These are phyloP conservation scores for Fusarium virguliforme DNA, from an alignment of 2,329 filamentous ascomycete species.

Conservation along the genomic window DNA sequence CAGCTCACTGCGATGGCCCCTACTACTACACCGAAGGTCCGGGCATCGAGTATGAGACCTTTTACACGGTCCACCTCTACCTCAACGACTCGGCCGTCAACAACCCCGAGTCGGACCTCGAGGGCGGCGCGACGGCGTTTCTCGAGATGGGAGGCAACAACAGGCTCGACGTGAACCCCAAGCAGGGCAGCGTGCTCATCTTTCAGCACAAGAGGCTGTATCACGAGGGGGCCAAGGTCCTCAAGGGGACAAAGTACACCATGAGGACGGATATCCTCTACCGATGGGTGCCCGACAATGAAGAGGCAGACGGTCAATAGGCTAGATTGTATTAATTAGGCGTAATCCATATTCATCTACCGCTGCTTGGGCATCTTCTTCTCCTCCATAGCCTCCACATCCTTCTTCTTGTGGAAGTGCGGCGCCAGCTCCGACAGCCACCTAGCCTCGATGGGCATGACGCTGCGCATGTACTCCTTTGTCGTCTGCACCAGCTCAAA, in stretches of 20 bases:
- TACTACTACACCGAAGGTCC: conserved; percentile 70
- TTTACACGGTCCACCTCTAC: conserved; percentile 71
- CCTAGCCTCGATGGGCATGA: conserved; percentile 85
- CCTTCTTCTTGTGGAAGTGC: conserved; percentile 94
- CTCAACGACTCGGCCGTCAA: conserved; percentile 53
- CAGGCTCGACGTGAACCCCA: conserved; percentile 69
- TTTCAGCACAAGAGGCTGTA: conserved; percentile 70
- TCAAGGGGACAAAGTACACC: conserved; percentile 69
- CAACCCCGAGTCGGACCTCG: conserved; percentile 52
- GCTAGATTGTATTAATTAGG: conserved; percentile 19
- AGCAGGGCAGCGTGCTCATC: conserved; percentile 71
- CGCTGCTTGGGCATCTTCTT: conserved; percentile 70
- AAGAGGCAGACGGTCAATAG: conserved; percentile 2
- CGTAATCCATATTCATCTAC: conserved; percentile 28
- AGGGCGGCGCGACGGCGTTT: conserved; percentile 72
- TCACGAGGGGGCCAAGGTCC: conserved; percentile 70
- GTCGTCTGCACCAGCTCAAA: conserved; percentile 86
- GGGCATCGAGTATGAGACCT: conserved; percentile 61
- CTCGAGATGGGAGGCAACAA: conserved; percentile 61
- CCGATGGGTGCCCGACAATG: conserved; percentile 50
- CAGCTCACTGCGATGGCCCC: conserved; percentile 77
- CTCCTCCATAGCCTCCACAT: conserved; percentile 86
- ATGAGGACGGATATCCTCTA: conserved; percentile 72
- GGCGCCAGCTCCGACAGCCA: conserved; percentile 94
- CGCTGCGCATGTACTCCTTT: conserved; percentile 94